A percentile compares a stretch with the other conserved stretches of the same genome.
phyloP scores from a whole-genome alignment of 768 basidiomycete genomes.

The Exidia glandulosa region DNA sequence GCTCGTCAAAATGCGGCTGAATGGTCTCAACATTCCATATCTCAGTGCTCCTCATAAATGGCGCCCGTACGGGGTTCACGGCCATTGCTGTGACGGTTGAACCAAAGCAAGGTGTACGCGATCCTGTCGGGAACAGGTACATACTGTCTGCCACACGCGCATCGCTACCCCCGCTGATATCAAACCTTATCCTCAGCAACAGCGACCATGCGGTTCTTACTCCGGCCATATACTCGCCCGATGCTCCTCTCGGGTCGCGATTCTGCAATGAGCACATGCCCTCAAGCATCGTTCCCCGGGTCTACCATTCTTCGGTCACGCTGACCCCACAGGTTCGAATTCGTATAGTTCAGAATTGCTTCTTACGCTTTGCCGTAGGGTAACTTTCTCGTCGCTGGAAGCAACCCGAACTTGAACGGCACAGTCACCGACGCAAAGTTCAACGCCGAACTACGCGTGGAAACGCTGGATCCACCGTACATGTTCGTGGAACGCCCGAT shows the following conservation, averaged over 20 bases:
- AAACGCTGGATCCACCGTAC: conserved; percentile 33
- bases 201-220: conserved; percentile 21
- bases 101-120: conserved; percentile 36
- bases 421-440: conserved; percentile 4
- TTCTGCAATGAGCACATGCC: conserved; percentile 19
- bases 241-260: conserved; percentile 19
- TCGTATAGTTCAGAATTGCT: too few relatives aligned
- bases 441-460: conserved; percentile 33
- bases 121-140: conserved; percentile 41
- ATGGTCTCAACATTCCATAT: background rate
- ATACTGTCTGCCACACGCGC: too few relatives aligned
- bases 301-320: conserved; percentile 46
- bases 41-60: conserved; percentile 29
- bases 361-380: too few relatives aligned
- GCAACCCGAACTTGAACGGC: background rate
- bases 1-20: background rate
- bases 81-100: too few relatives aligned
- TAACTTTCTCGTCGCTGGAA: conserved; percentile 53
- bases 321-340: conserved; percentile 62
- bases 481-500: conserved; percentile 26
- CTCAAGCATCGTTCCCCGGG: conserved; percentile 20
- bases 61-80: conserved; percentile 29
- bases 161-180: too few relatives aligned
- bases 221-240: conserved; percentile 24
- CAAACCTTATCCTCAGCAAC: too few relatives aligned